Base-by-base conservation (phyloP, 768 basidiomycete species). In the Tulasnella sp. region DNA sequence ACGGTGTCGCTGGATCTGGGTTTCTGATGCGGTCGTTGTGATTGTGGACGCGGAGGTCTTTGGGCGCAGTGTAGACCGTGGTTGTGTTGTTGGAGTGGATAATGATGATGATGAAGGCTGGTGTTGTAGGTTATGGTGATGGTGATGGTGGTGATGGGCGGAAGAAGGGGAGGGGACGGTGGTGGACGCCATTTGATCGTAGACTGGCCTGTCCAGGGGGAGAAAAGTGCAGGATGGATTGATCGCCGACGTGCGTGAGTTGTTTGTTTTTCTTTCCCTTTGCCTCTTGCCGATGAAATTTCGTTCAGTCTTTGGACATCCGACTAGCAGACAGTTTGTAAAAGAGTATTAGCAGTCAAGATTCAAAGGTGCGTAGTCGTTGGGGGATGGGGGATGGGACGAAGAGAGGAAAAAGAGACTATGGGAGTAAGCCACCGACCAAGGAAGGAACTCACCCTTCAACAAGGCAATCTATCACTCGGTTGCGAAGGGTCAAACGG, bases 21-120 rank as follows among this genome's bases (percentile, higher is more conserved):
- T 41, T 40, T 16, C 19, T 14, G 29, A 29, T 22, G 16, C 34
- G 39, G 41, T 70, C 44, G 34, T 29, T 22, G 34, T 40, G 64
- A 72, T 65, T 35, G 71, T 72, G 2, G 71, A 72, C 14, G 71
- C 39, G 36, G 71, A 72, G 3, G 62, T 64, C 44, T 72, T 72
- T 37, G 71, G 44, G 3, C 71, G 71, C 19, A 72, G 29, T 19
- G 62, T 29, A 2, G 71, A 72, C 8, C 71, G 71, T 64, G 52
- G 12, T 14, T 26, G 41, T 2, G 69, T 26, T 36, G 64, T 29
- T 37, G 39, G 64, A 29, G 11, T 65, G 64, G 26, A 34, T 22
- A 34, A 65, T 65, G 64, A 65, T 36, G 64, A 59, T 17, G 52
- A 59, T 12, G 52, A 29, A 9, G 22, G 52, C 26, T 26, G 52